Percentiles rank a stretch among this genome's conserved stretches.
phyloP scores from a whole-genome alignment of 768 basidiomycete genomes.

The Postia placenta region DNA sequence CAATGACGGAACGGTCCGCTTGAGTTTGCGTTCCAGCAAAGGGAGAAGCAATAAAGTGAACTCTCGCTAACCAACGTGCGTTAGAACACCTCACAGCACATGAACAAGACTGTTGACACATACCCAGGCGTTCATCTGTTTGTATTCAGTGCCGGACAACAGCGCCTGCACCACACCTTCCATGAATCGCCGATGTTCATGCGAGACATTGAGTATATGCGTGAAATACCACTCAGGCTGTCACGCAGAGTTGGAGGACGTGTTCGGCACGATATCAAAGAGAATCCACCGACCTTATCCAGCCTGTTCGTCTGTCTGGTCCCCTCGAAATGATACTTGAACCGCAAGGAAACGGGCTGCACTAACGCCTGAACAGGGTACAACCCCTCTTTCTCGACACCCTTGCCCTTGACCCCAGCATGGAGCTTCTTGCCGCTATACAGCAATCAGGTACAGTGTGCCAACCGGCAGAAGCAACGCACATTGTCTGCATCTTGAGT shows the following conservation, averaged over 20 bases:
- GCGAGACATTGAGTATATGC: conserved; percentile 79
- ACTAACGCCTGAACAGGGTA: conserved; percentile 84
- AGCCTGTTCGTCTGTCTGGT: conserved; percentile 81
- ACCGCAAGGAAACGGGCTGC: conserved; percentile 77
- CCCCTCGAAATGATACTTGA: conserved; percentile 94
- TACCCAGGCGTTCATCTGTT: conserved; percentile 72
- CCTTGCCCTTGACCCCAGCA: conserved; percentile 12
- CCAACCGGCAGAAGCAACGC: too few species aligned
- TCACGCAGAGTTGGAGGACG: not conserved
- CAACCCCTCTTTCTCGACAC: conserved; percentile 47
- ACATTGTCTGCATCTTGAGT: conserved; percentile 75
- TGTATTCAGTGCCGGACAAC: conserved; percentile 56
- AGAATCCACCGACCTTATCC: conserved; percentile 63
- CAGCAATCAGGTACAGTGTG: too few species aligned
- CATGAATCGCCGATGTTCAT: conserved; percentile 83
- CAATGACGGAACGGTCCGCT: conserved; percentile 64
- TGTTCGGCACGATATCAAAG: not conserved
- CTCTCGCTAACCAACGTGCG: conserved; percentile 51
- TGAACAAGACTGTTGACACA: not conserved
- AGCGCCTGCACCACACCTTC: conserved; percentile 67
- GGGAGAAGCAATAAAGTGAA: conserved; percentile 78
- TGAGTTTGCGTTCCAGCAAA: conserved; percentile 69
- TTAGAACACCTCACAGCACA: not conserved
- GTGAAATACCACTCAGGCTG: conserved; percentile 98
- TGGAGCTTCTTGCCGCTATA: conserved; percentile 50